Evolutionary conservation across 1,284 basidiomycete genomes (phyloP).

Genomic region (Coniferiporia sulphurascens): DNA sequence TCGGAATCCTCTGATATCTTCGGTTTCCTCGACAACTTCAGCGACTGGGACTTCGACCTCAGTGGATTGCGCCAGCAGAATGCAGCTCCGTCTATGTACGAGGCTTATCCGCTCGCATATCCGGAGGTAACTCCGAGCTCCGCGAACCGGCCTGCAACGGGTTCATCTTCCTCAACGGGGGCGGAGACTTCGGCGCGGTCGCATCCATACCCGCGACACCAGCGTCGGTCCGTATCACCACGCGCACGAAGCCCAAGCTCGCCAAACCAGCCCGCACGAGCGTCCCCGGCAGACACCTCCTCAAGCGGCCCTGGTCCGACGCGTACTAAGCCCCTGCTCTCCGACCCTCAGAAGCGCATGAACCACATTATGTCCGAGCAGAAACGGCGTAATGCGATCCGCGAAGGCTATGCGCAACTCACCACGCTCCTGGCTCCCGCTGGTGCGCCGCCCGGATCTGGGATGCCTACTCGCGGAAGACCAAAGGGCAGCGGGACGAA

Average conservation of each 20-base stretch:
- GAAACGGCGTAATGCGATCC: constrained; percentile 84
- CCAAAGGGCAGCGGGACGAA: constrained; percentile 68
- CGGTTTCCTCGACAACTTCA: constrained; percentile 73
- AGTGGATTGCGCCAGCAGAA: constrained; percentile 7
- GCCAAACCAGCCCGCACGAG: background rate
- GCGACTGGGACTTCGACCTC: constrained; percentile 49
- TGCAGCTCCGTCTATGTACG: background rate
- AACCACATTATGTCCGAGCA: constrained; percentile 94
- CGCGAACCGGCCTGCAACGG: constrained; percentile 5
- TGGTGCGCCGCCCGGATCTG: constrained; percentile 53
- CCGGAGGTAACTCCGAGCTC: background rate
- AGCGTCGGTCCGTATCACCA: constrained; percentile 3
- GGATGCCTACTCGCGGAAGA: constrained; percentile 71
- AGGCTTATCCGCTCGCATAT: background rate
- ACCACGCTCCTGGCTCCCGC: constrained; percentile 73
- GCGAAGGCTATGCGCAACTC: constrained; percentile 82
- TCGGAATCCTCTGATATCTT: constrained; percentile 68
- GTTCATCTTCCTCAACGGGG: constrained; percentile 21
- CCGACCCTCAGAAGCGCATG: constrained; percentile 84
- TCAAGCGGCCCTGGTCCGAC: constrained; percentile 28
- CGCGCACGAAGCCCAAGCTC: constrained; percentile 10
- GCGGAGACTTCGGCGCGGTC: constrained; percentile 1
- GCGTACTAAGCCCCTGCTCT: constrained; percentile 53
- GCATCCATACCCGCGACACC: background rate
- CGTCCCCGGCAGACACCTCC: background rate